Base-by-base conservation (phyloP, 495 filamentous ascomycete genomes). In the Penicillium goetzii region DNA sequence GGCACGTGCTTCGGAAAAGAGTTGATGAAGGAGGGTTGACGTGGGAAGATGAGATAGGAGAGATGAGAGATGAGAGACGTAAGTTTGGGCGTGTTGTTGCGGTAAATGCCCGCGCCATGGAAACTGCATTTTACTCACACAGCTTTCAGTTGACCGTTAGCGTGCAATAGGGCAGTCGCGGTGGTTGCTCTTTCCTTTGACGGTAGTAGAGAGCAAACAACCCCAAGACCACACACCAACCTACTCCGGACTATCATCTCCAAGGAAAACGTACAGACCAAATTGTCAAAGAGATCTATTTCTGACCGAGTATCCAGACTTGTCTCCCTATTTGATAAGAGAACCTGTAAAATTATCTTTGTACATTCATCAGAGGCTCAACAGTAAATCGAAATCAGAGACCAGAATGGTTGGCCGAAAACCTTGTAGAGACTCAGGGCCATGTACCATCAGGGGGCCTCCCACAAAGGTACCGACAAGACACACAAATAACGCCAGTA, bases 401-500 rank as follows among this genome's bases (percentile, higher is more conserved):
- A 28, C 33, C 4, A 2, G 14, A 26, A 60, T 26, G 38, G 14
- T 34, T 47, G 6, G 30, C 19, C 55, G 45, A 41, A 47, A 50
- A 17, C 6, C 52, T 45, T 52, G 57, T 25, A 25, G 40, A 53
- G 58, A 53, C 40, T 49, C 28, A 34, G 26, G n/a, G 53, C n/a
- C 28, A 52, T 11, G 45, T 25, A 54, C 4, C 56, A 23, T 33
- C 56, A 47, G 17, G 30, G 30, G 45, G 17, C 11, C n/a, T 17
- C 28, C 26, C 36, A 43, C 19, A 25, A 68, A 25, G 55, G 49
- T 28, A 52, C 58, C 33, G 62, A 65, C 33, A 64, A 40, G 28
- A 63, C n/a, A 60, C 66, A 25, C 59, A 47, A 64, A 56, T 64
- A 78, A 79, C 76, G 74, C 77, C 78, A 62, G 59, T 71, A 64